Evolutionary conservation across 768 basidiomycete genomes (phyloP), one percentile per base, ranked within the genome.

Genomic region (Antrodiella citrinella): DNA sequence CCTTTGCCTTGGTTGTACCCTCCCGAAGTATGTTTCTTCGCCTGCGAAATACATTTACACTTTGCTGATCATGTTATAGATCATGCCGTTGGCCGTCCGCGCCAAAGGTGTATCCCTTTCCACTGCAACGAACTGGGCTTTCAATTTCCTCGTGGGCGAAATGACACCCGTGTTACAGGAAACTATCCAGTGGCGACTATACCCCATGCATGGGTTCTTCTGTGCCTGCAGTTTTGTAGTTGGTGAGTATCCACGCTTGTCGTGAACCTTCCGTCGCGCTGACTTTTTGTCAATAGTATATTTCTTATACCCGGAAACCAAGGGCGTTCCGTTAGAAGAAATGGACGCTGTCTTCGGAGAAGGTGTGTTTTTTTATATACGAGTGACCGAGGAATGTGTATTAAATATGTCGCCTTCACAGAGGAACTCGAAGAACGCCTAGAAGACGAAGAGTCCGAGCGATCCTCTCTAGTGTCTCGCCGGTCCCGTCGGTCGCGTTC

Each of bases 61-160:
- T 22, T 20, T 22, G 3, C 41, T 24, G 11, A 7, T 26, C 1
- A 18, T 9, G 7, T 43, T 10, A 7, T 54, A 87, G 84, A 95
- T 97, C 63, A 85, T 97, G 79, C 92, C 92, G 10, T 73, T 93
- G 40, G 74, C 82, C 15, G 79, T 94, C 59, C 81, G 95, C 35
- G 93, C 91, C 10, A 96, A 96, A 69, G 94, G 93, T n/a, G 93
- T 96, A 20, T 94, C 91, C 4, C 60, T 96, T 26, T 95, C 91
- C 0, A 96, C 94, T 3, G 91, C 91, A 12, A 94, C 90, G 5
- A 88, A 87, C 58, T 86, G 76, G 71, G 71, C 54, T n/a, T 90
- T 90, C 73, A 93, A 93, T 66, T 95, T 85, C 67, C 66, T 92
- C 51, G 89, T 97, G 38, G 93, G 93, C 25, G 86, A 88, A 64